Evolutionary conservation across 2,329 filamentous ascomycete species (phyloP).

Genomic region (Trichoderma sp.): DNA sequence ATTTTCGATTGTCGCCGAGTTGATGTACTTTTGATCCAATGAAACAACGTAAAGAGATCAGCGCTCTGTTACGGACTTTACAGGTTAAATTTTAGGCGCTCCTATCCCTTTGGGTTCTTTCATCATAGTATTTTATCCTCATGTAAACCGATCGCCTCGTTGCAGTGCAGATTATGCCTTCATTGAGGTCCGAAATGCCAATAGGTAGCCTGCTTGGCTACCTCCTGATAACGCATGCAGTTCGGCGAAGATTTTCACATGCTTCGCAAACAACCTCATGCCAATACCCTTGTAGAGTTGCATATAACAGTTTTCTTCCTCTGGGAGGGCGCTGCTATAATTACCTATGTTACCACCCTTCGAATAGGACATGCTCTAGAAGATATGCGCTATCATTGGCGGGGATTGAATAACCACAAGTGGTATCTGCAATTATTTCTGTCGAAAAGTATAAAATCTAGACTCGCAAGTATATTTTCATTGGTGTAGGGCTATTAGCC

Average conservation of each 20-base stretch:
- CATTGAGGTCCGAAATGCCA: too few species aligned
- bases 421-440: not conserved
- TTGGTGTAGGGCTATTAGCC: too few species aligned
- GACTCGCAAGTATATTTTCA: too few species aligned
- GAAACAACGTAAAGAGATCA: not conserved
- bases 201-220: too few species aligned
- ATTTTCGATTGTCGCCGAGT: not conserved
- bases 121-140: too few species aligned
- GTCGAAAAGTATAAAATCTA: too few species aligned
- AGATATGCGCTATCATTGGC: not conserved
- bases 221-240: too few species aligned
- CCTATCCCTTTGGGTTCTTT: too few species aligned
- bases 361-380: not conserved
- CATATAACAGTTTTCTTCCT: not conserved
- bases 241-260: not conserved
- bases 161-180: not conserved
- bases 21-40: not conserved
- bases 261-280: not conserved
- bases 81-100: too few species aligned
- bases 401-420: not conserved
- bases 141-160: too few species aligned
- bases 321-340: not conserved
- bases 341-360: not conserved
- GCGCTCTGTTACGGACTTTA: not conserved
- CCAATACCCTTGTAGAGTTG: not conserved